Base-by-base conservation (phyloP, 225 moss, liverwort and hornwort species). In the Sphagnum contortum region DNA sequence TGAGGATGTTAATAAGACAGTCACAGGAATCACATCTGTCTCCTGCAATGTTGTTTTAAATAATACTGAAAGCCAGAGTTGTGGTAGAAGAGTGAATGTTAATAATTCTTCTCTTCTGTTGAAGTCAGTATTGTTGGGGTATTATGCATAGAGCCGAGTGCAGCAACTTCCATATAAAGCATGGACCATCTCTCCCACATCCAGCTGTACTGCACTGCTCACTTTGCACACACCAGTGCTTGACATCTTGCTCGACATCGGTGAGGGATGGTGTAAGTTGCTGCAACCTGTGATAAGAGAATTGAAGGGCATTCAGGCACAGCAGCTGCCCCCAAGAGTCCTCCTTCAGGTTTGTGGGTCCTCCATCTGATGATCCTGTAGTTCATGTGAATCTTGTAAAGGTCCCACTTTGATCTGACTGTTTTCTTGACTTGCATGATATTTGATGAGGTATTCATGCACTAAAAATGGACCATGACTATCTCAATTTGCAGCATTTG, bases 201-300 rank as follows among this genome's bases (percentile, higher is more conserved):
- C 90, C 51, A 80, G 80, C 6, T 57, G 75, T 48, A 81, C 85
- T 44, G 92, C 89, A 1, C 6, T 84, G 12, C 83, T 92, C 68
- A 92, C 90, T 45, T 69, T 96, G 64, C 75, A 80, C 62, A 89
- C 92, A 4, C 64, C 80, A 11, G 61, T 70, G 70, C 70, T 75
- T 72, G 72, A 73, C n/a, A 82, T 96, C 69, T 72, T 66, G 44
- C 80, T 96, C 14, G 74, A 70, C 51, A 80, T 96, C 80, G 96
- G 96, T 63, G 78, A 86, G 52, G 96, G 92, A 45, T 92, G 96
- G 92, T 92, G 96, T 71, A 87, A 88, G 69, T 64, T 96, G 57
- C 50, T 85, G 55, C 72, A 76, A 52, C 96, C 96, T 45, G 63
- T 63, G 64, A 80, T 82, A 58, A 64, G 77, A 48, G 83, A 80